These are phyloP conservation scores for Inga leiocalycina DNA, from an alignment of 306 rosid species.

Conservation along the genomic window DNA sequence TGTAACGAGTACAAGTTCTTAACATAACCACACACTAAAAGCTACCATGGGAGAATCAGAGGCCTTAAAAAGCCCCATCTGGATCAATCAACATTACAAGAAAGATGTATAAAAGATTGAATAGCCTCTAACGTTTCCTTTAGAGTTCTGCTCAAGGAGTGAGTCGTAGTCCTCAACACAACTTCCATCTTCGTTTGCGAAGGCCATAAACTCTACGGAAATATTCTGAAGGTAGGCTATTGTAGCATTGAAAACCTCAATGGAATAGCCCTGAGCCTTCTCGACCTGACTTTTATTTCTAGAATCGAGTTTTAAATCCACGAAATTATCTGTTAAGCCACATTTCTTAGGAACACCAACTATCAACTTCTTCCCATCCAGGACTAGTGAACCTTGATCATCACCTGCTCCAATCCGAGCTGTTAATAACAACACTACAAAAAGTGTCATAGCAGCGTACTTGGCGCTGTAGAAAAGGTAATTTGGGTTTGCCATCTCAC, in stretches of 20 bases:
- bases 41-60: too few species aligned
- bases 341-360: slow-evolving; percentile 19
- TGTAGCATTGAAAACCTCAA: too few species aligned
- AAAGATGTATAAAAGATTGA: background rate
- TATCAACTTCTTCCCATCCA: slow-evolving; percentile 18
- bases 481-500: background rate
- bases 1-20: too few species aligned
- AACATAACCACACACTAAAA: too few species aligned
- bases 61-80: too few species aligned
- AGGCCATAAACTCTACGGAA: background rate
- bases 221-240: background rate
- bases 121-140: background rate
- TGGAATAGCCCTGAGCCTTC: background rate
- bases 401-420: too few species aligned
- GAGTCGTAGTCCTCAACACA: background rate
- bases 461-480: background rate
- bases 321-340: background rate
- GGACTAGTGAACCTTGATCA: background rate
- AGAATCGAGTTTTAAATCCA: background rate
- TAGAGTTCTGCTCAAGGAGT: background rate
- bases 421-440: background rate
- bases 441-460: background rate
- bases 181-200: background rate
- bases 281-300: background rate
- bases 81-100: background rate